phyloP scores from a whole-genome alignment of 2,329 filamentous ascomycete genomes.

The Phialemoniopsis sp. region DNA sequence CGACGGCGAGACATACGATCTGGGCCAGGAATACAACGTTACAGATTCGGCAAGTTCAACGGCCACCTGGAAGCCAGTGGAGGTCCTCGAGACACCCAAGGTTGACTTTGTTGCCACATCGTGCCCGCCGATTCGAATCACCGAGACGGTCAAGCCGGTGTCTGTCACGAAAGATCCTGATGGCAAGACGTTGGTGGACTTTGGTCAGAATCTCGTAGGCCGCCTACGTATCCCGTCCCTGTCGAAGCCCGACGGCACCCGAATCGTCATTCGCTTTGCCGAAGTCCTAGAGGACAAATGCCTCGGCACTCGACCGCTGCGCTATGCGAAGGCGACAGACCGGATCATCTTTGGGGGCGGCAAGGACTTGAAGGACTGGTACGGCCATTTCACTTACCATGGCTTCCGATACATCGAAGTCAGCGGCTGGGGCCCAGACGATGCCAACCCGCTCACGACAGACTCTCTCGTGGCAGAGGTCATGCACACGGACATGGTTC shows the following conservation, averaged over 20 bases:
- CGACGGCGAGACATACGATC: slow-evolving; percentile 4
- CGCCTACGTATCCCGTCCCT: slow-evolving; percentile 33
- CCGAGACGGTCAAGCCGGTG: slow-evolving; percentile 20
- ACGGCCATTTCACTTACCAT: slow-evolving; percentile 48
- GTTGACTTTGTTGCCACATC: slow-evolving; percentile 32
- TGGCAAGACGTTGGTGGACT: slow-evolving; percentile 48
- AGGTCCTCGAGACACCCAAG: slow-evolving; percentile 15
- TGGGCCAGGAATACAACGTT: no score
- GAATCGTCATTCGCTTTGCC: slow-evolving; percentile 43
- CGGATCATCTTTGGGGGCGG: slow-evolving; percentile 22
- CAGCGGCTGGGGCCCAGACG: slow-evolving; percentile 30
- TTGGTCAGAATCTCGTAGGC: slow-evolving; percentile 56
- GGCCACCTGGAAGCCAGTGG: no score
- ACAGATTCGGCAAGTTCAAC: no score
- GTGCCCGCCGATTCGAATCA: slow-evolving; percentile 37
- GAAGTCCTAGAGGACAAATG: slow-evolving; percentile 50
- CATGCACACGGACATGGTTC: slow-evolving; percentile 47
- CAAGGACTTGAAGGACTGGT: slow-evolving; percentile 21
- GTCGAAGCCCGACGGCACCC: slow-evolving; percentile 27
- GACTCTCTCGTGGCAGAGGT: slow-evolving; percentile 22
- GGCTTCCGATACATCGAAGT: slow-evolving; percentile 48
- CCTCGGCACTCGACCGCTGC: slow-evolving; percentile 33
- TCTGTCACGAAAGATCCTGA: slow-evolving; percentile 23
- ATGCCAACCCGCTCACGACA: slow-evolving; percentile 6
- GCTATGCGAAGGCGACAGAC: slow-evolving; percentile 36